These are phyloP conservation scores for Glarea lozoyensis DNA, from an alignment of 495 filamentous ascomycete genomes.

Conservation along the genomic window DNA sequence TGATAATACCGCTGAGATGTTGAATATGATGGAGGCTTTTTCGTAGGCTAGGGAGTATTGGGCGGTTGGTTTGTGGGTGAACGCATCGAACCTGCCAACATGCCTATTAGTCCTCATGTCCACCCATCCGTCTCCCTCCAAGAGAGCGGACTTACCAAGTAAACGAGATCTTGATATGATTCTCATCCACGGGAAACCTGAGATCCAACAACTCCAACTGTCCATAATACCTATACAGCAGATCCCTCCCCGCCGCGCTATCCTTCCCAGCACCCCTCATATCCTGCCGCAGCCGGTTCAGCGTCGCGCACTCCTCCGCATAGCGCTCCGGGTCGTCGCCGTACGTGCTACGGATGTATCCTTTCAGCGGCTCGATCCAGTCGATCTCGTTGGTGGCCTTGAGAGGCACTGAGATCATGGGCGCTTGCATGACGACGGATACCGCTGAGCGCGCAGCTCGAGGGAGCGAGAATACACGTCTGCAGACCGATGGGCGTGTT, in stretches of 20 bases:
- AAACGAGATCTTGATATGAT: constrained; percentile 97
- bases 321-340: constrained; percentile 96
- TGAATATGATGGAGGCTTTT: constrained; percentile 99
- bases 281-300: constrained; percentile 96
- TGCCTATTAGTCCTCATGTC: constrained; percentile 3
- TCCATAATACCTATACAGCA: constrained; percentile 95
- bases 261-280: constrained; percentile 98
- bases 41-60: constrained; percentile 97
- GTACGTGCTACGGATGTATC: constrained; percentile 87
- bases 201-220: constrained; percentile 92
- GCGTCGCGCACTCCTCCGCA: constrained; percentile 83
- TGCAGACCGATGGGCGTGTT: too few species aligned
- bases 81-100: constrained; percentile 83
- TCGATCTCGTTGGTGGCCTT: constrained; percentile 99
- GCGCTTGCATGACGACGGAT: constrained; percentile 34
- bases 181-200: constrained; percentile 94
- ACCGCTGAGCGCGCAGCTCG: neutral
- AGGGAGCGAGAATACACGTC: neutral
- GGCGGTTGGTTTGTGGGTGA: constrained; percentile 90
- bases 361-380: constrained; percentile 90
- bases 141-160: constrained; percentile 64
- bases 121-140: neutral
- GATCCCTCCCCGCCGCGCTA: constrained; percentile 84
- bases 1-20: constrained; percentile 93
- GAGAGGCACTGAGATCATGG: constrained; percentile 86